Evolutionary conservation across 352 stramenopile species (phyloP).

Genomic region (Globisporangium camurandrum): DNA sequence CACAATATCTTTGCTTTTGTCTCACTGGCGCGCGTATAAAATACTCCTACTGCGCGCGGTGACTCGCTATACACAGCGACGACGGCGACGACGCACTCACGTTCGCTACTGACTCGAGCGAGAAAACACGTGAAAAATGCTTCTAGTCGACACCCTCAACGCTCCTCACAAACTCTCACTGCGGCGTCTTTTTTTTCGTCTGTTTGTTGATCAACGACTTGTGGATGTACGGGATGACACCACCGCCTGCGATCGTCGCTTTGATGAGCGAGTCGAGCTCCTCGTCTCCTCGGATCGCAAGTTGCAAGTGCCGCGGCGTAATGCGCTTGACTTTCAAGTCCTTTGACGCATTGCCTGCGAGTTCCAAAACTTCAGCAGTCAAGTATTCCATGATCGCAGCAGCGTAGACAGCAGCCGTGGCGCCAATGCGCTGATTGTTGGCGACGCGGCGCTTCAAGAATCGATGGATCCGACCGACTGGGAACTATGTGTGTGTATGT

Average conservation of each 20-base stretch:
- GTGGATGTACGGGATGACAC: slow-evolving; percentile 99
- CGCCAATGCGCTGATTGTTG: slow-evolving; percentile 97
- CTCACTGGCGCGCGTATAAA: neutral
- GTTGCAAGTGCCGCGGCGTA: slow-evolving; percentile 98
- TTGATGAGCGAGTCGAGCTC: slow-evolving; percentile 99
- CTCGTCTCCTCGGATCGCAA: slow-evolving; percentile 99
- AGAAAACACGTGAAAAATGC: too few relatives aligned
- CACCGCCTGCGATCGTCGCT: slow-evolving; percentile 99
- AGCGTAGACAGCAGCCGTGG: slow-evolving; percentile 99
- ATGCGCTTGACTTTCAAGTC: slow-evolving; percentile 98
- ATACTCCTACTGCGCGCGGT: neutral
- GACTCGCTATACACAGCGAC: neutral
- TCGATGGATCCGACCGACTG: slow-evolving; percentile 98
- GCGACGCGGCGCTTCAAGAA: slow-evolving; percentile 99
- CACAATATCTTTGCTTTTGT: neutral
- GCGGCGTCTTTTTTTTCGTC: slow-evolving; percentile 79
- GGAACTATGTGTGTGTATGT: slow-evolving; percentile 82
- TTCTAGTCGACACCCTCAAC: too few relatives aligned
- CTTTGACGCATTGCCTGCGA: slow-evolving; percentile 97
- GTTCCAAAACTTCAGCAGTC: slow-evolving; percentile 98
- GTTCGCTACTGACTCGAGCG: neutral
- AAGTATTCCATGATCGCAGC: slow-evolving; percentile 99
- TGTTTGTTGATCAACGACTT: slow-evolving; percentile 99
- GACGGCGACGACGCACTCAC: neutral
- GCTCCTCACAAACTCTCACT: slow-evolving; percentile 25